phyloP scores from a whole-genome alignment of 805 yeast species.

The Saturnispora ahearnii region DNA sequence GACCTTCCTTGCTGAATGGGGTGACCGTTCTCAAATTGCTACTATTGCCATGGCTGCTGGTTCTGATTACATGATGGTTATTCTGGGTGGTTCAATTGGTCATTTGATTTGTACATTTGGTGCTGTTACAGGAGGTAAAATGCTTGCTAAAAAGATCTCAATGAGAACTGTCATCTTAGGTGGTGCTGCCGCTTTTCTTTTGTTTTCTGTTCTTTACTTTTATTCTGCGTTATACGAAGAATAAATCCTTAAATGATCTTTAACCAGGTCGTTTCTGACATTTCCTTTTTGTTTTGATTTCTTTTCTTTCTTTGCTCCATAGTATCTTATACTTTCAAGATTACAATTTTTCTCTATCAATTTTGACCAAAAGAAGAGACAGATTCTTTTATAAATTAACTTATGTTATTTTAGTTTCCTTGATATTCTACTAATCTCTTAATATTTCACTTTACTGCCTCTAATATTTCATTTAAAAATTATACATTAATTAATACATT shows the following conservation, averaged over 20 bases:
- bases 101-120: slow-evolving; percentile 80
- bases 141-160: slow-evolving; percentile 79
- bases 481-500: neutral
- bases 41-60: slow-evolving; percentile 99
- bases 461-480: neutral
- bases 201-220: slow-evolving; percentile 75
- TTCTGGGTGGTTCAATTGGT: slow-evolving; percentile 82
- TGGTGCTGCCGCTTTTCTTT: slow-evolving; percentile 79
- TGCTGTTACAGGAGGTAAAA: slow-evolving; percentile 91
- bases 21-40: slow-evolving; percentile 96
- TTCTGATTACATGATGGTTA: slow-evolving; percentile 80
- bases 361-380: neutral
- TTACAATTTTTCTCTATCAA: neutral
- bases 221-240: slow-evolving; percentile 46
- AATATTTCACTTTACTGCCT: neutral
- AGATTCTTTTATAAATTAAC: neutral
- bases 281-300: neutral
- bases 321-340: neutral
- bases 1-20: slow-evolving; percentile 98
- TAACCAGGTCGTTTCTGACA: neutral
- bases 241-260: slow-evolving; percentile 7
- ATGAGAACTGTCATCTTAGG: slow-evolving; percentile 88
- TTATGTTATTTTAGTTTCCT: neutral
- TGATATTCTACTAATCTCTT: neutral
- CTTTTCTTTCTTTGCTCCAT: neutral